Base-by-base conservation (phyloP, 495 filamentous ascomycete genomes). In the Penicillium daleae region DNA sequence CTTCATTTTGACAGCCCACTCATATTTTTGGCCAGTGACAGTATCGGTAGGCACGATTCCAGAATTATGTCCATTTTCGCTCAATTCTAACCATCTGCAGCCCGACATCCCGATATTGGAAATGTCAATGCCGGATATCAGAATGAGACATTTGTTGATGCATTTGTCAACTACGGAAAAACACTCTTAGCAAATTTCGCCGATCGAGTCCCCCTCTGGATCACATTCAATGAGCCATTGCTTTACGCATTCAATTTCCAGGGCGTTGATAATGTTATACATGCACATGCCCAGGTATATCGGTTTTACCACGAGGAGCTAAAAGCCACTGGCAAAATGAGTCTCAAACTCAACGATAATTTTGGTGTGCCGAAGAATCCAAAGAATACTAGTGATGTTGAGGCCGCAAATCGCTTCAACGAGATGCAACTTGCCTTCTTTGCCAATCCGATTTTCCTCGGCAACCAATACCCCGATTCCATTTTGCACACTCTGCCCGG, bases 201-300 rank as follows among this genome's bases (percentile, higher is more conserved):
- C 1, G 76, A 81, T 40, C 66, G 76, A 24, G 78, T 83, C 0
- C 77, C 78, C 0, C 69, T 78, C 37, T 83, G 80, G 80, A 60
- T 78, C 2, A 83, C 77, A 6, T 73, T 81, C 69, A 82, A 82
- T 52, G 80, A 82, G 56, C 79, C 79, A 7, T 61, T 69, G 9
- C 62, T 73, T 21, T 74, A 72, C 56, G 70, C 69, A 1, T 68
- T 64, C 56, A 75, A 75, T 24, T 75, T 71, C 39, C 63, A 71
- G 8, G 67, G 71, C 4, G 63, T 73, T 15, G 64, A 76, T 46
- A 64, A 78, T 35, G 67, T 79, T 6, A 57, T 82, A 21, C 68
- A 72, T 6, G 74, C 80, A 1, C 80, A 82, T 59, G 70, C 76
- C 0, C 63, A 73, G 13, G 62, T 79, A 22, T 77, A 76, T 63